Base-by-base conservation (phyloP, 768 basidiomycete genomes). In the Pholiota molesta region DNA sequence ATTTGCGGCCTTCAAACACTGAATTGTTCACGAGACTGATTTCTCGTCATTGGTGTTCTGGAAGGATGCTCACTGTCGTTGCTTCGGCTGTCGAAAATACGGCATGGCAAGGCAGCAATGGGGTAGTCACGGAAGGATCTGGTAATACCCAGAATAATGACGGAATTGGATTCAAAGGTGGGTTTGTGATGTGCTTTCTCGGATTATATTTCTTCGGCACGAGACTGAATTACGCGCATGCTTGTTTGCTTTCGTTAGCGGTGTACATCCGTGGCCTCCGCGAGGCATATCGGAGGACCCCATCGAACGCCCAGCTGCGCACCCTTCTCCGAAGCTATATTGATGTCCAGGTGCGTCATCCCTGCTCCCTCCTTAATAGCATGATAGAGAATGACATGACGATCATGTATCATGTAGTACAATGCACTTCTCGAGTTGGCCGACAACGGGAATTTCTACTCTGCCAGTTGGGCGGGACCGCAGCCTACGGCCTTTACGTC, bases 101-200 rank as follows among this genome's bases (percentile, higher is more conserved):
- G 0, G 71, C 68, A 0, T 86, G 83, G 84, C 75, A 84, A 66
- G 80, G 80, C 10, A 64, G 66, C 17, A 74, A 85, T 61, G 83
- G 83, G 1, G 77, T 85, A 21, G 83, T 85, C 63, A 84, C 81
- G 13, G 84, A 86, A 68, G 83, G 82, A 21, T 71, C 78, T 10
- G 77, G 75, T 63, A 73, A 74, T 9, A 68, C 63, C 5, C 64
- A 65, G 7, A 77, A 83, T 59, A 79, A 83, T 58, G 83, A 85
- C 60, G 75, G 72, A 5, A 79, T 83, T 28, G 82, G 83, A 7
- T 85, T 85, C 71, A 86, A 85, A 74, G 78, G 84, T 81, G 29
- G 7, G 47, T 49, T 11, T 49, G 23, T 13, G 63, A 35, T 21
- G 52, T 28, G 33, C 28, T 14, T 39, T 23, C 53, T 33, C 33